phyloP scores from a whole-genome alignment of 169 alveolate genomes.

The Babesia bovis region DNA sequence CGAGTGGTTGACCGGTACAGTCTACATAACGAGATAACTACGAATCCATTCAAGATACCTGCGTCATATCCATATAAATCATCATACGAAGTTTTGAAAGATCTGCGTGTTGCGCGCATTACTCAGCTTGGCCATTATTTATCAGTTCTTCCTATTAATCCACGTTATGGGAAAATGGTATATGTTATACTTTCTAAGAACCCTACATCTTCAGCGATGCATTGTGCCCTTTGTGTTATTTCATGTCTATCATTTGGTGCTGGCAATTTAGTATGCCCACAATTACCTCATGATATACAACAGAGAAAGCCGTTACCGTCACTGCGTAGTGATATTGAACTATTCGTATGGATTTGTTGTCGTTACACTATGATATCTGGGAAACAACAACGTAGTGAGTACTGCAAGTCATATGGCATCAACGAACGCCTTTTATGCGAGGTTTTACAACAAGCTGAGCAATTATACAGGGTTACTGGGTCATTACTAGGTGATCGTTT shows the following conservation, averaged over 20 bases:
- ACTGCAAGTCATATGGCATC: slow-evolving; percentile 18
- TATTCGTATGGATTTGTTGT: slow-evolving; percentile 43
- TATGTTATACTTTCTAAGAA: slow-evolving; percentile 22
- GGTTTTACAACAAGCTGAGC: slow-evolving; percentile 58
- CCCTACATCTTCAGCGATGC: slow-evolving; percentile 1
- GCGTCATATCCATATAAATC: slow-evolving; percentile 13
- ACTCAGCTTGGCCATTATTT: slow-evolving; percentile 52
- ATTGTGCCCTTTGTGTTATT: slow-evolving; percentile 33
- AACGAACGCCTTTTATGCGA: slow-evolving; percentile 36
- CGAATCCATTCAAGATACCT: slow-evolving; percentile 20
- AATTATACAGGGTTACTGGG: slow-evolving; percentile 17
- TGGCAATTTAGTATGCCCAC: slow-evolving; percentile 12
- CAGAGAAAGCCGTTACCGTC: slow-evolving; percentile 2
- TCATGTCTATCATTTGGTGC: slow-evolving; percentile 45
- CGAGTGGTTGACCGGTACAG: slow-evolving; percentile 2
- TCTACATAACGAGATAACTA: slow-evolving; percentile 17
- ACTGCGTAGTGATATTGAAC: slow-evolving; percentile 39
- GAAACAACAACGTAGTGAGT: neutral
- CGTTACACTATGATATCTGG: neutral
- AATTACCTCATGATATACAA: neutral
- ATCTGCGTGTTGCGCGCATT: neutral
- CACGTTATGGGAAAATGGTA: slow-evolving; percentile 59
- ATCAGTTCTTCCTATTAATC: slow-evolving; percentile 52
- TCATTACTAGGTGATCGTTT: neutral
- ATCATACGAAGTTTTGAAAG: neutral